Evolutionary conservation across 2,329 filamentous ascomycete genomes (phyloP).

Genomic region (Cordyceps militaris): DNA sequence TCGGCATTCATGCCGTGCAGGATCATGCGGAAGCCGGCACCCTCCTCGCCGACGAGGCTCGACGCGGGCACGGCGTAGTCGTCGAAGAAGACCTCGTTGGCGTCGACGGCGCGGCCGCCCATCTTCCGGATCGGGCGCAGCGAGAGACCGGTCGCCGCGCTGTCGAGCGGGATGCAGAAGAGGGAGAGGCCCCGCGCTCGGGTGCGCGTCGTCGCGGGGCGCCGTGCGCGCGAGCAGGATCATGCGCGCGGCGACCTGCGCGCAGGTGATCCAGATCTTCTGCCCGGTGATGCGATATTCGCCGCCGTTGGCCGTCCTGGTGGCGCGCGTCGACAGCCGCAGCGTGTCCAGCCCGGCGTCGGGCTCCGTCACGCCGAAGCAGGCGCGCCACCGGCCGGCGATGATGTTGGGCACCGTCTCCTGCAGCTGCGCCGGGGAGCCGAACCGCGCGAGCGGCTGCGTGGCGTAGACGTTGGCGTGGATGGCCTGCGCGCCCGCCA

Average conservation of each 20-base stretch:
- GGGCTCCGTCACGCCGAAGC: conserved; percentile 81
- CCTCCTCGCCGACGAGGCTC: conserved; percentile 63
- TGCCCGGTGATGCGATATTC: conserved; percentile 64
- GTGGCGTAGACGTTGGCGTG: conserved; percentile 68
- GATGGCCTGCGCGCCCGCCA: conserved; percentile 60
- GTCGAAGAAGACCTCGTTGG: conserved; percentile 85
- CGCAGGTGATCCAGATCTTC: conserved; percentile 86
- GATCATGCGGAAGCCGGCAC: conserved; percentile 71
- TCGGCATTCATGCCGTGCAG: conserved; percentile 77
- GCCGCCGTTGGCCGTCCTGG: conserved; percentile 35
- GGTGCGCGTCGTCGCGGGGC: conserved; percentile 55
- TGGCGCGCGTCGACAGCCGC: conserved; percentile 59
- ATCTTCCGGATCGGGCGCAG: conserved; percentile 75
- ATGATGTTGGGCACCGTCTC: conserved; percentile 64
- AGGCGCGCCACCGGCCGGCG: conserved; percentile 62
- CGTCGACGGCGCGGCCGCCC: conserved; percentile 75
- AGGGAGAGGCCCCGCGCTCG: conserved; percentile 70
- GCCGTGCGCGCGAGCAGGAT: conserved; percentile 73
- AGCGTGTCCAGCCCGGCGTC: conserved; percentile 74
- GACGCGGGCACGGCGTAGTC: conserved; percentile 60
- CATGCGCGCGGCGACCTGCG: conserved; percentile 78
- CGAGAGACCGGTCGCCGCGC: conserved; percentile 49
- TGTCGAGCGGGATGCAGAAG: conserved; percentile 73
- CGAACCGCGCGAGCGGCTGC: conserved; percentile 67
- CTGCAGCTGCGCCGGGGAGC: conserved; percentile 55